Evolutionary conservation across 2,329 filamentous ascomycete genomes (phyloP).

Genomic region (Aspergillus fructus): DNA sequence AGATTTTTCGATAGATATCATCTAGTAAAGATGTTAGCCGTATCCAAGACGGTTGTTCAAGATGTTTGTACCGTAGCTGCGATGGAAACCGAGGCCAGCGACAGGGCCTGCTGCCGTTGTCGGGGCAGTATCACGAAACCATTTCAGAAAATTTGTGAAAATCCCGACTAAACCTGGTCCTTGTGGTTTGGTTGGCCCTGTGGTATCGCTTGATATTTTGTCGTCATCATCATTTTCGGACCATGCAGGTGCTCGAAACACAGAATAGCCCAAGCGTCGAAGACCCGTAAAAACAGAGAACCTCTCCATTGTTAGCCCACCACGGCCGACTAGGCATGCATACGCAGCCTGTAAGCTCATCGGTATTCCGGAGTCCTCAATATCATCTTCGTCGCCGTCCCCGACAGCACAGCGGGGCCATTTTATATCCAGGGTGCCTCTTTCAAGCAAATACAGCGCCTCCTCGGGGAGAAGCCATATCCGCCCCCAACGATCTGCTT

Average conservation of each 20-base stretch:
- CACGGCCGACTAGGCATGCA: slow-evolving; percentile 73
- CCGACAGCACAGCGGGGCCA: slow-evolving; percentile 61
- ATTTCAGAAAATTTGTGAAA: slow-evolving; percentile 33
- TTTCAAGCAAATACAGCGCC: slow-evolving; percentile 82
- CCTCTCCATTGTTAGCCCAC: slow-evolving; percentile 67
- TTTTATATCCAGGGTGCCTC: slow-evolving; percentile 82
- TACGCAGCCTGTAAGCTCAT: slow-evolving; percentile 92
- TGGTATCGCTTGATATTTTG: slow-evolving; percentile 9
- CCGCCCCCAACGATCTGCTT: slow-evolving; percentile 61
- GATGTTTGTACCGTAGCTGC: slow-evolving; percentile 49
- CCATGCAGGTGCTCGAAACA: slow-evolving; percentile 67
- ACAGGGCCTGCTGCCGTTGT: slow-evolving; percentile 48
- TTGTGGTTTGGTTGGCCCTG: slow-evolving; percentile 10
- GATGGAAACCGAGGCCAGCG: slow-evolving; percentile 53
- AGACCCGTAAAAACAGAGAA: slow-evolving; percentile 87
- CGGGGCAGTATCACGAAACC: slow-evolving; percentile 29
- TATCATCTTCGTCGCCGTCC: slow-evolving; percentile 29
- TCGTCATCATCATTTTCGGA: slow-evolving; percentile 28
- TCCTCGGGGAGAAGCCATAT: slow-evolving; percentile 91
- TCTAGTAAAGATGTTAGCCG: slow-evolving; percentile 47
- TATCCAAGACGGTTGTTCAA: not conserved
- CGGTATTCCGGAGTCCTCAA: slow-evolving; percentile 67
- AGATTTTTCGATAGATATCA: slow-evolving; percentile 73
- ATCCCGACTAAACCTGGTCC: slow-evolving; percentile 30
- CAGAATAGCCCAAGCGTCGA: slow-evolving; percentile 77